A percentile compares a stretch with the other conserved stretches of the same genome.
Evolutionary conservation across 75 land plant species (phyloP).

Genomic region (Picea sitchensis): DNA sequence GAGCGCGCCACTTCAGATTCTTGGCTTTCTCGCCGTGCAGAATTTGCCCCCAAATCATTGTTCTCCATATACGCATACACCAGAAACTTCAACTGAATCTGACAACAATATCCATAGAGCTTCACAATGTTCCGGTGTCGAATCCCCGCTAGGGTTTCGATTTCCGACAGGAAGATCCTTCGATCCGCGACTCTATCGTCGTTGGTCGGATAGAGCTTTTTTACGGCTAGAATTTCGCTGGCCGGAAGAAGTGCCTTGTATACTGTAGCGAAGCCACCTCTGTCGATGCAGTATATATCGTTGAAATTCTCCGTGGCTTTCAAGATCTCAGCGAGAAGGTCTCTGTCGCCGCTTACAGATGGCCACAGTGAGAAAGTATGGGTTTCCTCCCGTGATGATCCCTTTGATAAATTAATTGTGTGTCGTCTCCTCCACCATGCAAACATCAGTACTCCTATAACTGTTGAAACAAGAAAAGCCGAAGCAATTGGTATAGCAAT

Average conservation of each 20-base stretch:
- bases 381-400: neutral
- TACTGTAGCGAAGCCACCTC: conserved; percentile 50
- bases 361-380: conserved; percentile 9
- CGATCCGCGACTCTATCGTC: neutral
- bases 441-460: neutral
- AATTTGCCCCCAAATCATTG: conserved; percentile 36
- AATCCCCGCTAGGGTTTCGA: conserved; percentile 35
- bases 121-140: conserved; percentile 54
- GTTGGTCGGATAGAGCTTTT: conserved; percentile 24
- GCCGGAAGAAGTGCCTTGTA: conserved; percentile 31
- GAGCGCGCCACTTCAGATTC: conserved; percentile 30
- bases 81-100: conserved; percentile 19
- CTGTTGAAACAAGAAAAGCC: conserved; percentile 6
- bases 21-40: conserved; percentile 21
- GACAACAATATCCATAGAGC: conserved; percentile 39
- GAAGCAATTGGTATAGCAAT: conserved; percentile 23
- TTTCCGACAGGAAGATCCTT: conserved; percentile 18
- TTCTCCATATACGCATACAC: conserved; percentile 46
- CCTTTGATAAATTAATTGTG: neutral
- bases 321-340: conserved; percentile 27
- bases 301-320: conserved; percentile 44
- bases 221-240: conserved; percentile 27
- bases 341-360: conserved; percentile 4
- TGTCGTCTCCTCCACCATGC: neutral
- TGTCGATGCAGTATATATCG: conserved; percentile 32